Conservation (phyloP, 495 filamentous ascomycete genomes). For the Penicillium canescens region DNA sequence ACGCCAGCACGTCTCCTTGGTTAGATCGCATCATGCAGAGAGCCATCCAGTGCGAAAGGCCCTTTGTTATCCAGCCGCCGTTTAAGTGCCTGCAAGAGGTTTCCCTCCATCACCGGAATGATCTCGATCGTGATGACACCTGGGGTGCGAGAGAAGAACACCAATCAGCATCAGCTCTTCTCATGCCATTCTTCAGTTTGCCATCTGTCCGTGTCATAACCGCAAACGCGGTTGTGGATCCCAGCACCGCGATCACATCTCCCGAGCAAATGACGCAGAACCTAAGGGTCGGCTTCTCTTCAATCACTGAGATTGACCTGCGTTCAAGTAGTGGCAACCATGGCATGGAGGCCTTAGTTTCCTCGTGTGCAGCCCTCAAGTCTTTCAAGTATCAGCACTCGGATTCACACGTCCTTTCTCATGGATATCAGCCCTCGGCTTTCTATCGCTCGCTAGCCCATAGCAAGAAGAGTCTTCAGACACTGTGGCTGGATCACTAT, state of each 20-base stretch:
- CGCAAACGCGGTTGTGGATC: slow-evolving; percentile 32
- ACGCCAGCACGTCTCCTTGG: slow-evolving; percentile 18
- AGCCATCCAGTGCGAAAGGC: slow-evolving; percentile 18
- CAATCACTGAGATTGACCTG: slow-evolving; percentile 29
- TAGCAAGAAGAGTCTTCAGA: slow-evolving; percentile 31
- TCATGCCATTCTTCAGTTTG: slow-evolving; percentile 31
- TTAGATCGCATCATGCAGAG: slow-evolving; percentile 25
- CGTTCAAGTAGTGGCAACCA: slow-evolving; percentile 29
- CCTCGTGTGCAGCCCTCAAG: slow-evolving; percentile 25
- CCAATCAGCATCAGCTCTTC: background rate
- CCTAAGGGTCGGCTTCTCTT: slow-evolving; percentile 5
- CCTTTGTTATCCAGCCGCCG: slow-evolving; percentile 15
- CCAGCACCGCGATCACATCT: slow-evolving; percentile 1
- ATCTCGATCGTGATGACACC: background rate
- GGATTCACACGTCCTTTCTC: slow-evolving; percentile 25
- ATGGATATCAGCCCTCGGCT: slow-evolving; percentile 30
- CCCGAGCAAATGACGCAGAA: background rate
- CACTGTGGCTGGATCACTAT: slow-evolving; percentile 34
- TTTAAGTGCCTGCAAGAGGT: slow-evolving; percentile 24
- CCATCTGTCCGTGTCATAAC: slow-evolving; percentile 27
- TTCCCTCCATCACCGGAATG: slow-evolving; percentile 19
- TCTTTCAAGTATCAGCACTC: slow-evolving; percentile 42
- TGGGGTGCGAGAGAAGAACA: background rate
- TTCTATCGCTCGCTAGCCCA: slow-evolving; percentile 27
- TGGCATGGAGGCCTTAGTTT: slow-evolving; percentile 28